Evolutionary conservation across 495 filamentous ascomycete species (phyloP).

Genomic region (Aspergillus campestris): DNA sequence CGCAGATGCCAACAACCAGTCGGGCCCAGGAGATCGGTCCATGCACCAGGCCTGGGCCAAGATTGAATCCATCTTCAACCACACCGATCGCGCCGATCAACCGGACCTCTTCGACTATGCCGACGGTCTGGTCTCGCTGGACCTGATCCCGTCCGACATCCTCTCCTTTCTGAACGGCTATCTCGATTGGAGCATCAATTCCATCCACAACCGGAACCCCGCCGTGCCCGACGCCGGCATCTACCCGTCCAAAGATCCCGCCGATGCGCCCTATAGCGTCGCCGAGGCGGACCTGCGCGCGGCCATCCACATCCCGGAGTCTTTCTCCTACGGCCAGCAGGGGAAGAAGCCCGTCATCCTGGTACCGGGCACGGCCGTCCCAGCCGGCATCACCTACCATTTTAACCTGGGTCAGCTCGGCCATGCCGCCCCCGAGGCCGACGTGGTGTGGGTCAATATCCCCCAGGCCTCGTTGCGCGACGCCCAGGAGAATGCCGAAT

Average conservation of each 20-base stretch:
- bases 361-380: constrained; percentile 38
- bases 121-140: constrained; percentile 2
- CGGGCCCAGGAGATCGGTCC: not conserved
- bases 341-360: constrained; percentile 33
- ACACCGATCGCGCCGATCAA: not conserved
- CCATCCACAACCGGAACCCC: constrained; percentile 7
- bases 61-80: not conserved
- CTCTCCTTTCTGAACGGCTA: constrained; percentile 9
- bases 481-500: constrained; percentile 35
- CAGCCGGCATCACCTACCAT: constrained; percentile 26
- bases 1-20: not conserved
- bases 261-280: constrained; percentile 37
- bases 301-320: constrained; percentile 35
- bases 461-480: constrained; percentile 31
- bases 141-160: constrained; percentile 9
- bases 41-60: not conserved
- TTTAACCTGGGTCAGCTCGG: constrained; percentile 38
- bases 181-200: constrained; percentile 8
- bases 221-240: constrained; percentile 1
- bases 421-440: constrained; percentile 18
- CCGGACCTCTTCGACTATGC: constrained; percentile 3
- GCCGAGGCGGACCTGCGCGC: constrained; percentile 26
- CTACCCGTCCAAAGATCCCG: constrained; percentile 19
- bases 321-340: constrained; percentile 27
- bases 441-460: constrained; percentile 44